Conservation (phyloP, 768 basidiomycete genomes). For the Podaxis sp. region DNA sequence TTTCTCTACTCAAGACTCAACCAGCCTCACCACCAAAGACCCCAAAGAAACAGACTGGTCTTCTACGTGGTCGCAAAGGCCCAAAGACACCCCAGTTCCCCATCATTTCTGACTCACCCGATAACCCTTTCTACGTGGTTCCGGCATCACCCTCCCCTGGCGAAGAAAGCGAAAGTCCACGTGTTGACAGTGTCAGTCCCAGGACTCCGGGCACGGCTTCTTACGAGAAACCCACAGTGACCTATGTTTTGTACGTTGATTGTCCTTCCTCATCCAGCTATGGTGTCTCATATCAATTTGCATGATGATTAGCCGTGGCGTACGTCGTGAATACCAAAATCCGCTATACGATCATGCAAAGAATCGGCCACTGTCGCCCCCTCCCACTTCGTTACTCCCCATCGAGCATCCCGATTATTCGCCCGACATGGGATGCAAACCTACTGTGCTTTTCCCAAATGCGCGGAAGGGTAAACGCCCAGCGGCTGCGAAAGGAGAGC, state of each 20-base stretch:
- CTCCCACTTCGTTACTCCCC: conserved; percentile 52
- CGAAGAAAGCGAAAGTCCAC: conserved; percentile 31
- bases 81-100: conserved; percentile 7
- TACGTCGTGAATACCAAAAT: conserved; percentile 59
- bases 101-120: conserved; percentile 55
- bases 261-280: conserved; percentile 37
- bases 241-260: conserved; percentile 68
- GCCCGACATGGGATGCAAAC: conserved; percentile 50
- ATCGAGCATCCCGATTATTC: conserved; percentile 66
- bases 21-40: conserved; percentile 39
- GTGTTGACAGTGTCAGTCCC: conserved; percentile 28
- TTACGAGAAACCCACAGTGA: conserved; percentile 60
- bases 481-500: background rate
- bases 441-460: conserved; percentile 54
- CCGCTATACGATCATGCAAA: conserved; percentile 51
- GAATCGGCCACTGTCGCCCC: conserved; percentile 40
- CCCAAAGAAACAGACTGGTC: conserved; percentile 27
- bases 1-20: conserved; percentile 14
- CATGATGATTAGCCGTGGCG: conserved; percentile 56
- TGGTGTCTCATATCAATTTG: conserved; percentile 14
- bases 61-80: conserved; percentile 19
- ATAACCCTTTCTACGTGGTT: conserved; percentile 63
- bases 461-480: conserved; percentile 20
- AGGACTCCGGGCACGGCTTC: conserved; percentile 36
- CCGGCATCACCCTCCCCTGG: conserved; percentile 28